phyloP scores from a whole-genome alignment of 2,329 filamentous ascomycete genomes.

The Pseudocercospora vitis region DNA sequence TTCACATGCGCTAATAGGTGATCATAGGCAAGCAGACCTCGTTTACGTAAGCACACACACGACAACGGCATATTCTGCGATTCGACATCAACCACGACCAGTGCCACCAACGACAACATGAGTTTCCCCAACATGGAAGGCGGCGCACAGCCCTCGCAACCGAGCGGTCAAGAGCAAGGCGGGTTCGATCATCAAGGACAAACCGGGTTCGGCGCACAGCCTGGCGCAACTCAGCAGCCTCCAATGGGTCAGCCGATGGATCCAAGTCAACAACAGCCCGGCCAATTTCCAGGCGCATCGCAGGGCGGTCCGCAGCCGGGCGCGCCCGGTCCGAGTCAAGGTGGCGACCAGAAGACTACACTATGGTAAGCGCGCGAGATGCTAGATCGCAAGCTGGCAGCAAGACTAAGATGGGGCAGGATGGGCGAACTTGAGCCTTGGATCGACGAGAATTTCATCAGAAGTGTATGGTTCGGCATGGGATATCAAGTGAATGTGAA shows the following conservation, averaged over 20 bases:
- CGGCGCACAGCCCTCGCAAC: conserved; percentile 59
- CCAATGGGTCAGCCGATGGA: conserved; percentile 61
- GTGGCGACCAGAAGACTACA: conserved; percentile 53
- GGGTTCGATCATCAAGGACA: conserved; percentile 36
- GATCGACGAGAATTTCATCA: conserved; percentile 99
- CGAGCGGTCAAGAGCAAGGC: conserved; percentile 33
- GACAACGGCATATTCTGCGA: conserved; percentile 23
- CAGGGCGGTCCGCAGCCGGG: conserved; percentile 44
- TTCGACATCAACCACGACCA: conserved; percentile 10
- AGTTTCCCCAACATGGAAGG: conserved; percentile 67
- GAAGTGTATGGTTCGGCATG: conserved; percentile 90
- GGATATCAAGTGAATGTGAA: conserved; percentile 96
- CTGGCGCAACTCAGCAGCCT: conserved; percentile 53
- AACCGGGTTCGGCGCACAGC: conserved; percentile 49
- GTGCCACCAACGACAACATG: conserved; percentile 51
- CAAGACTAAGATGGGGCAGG: conserved; percentile 54
- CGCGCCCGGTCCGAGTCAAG: conserved; percentile 40
- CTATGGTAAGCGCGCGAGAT: conserved; percentile 47
- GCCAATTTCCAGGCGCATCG: conserved; percentile 45
- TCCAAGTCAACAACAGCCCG: conserved; percentile 44
- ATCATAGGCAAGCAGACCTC: conserved; percentile 11
- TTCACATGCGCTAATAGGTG: conserved; percentile 18
- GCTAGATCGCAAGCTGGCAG: background rate
- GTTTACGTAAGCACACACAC: conserved; percentile 27
- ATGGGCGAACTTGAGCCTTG: conserved; percentile 99